These are phyloP conservation scores for Aspergillus pseudonomiae DNA, from an alignment of 2,329 filamentous ascomycete species.

Conservation along the genomic window DNA sequence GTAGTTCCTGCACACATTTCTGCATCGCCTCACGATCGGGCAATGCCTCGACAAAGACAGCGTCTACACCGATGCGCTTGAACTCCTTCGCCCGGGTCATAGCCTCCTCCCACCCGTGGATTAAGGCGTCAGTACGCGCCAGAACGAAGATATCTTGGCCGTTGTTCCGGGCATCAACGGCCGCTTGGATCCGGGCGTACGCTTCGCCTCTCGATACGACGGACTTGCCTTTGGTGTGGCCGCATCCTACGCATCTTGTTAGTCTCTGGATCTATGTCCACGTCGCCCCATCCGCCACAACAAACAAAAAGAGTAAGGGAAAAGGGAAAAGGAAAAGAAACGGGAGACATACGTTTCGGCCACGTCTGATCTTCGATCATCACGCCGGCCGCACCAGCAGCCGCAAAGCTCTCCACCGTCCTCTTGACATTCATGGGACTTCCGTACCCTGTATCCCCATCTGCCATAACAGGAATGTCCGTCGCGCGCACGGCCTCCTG, in stretches of 20 bases:
- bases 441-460: conserved; percentile 54
- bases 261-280: too few relatives aligned
- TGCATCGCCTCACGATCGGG: conserved; percentile 49
- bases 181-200: conserved; percentile 51
- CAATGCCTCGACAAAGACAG: conserved; percentile 51
- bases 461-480: conserved; percentile 47
- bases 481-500: conserved; percentile 46
- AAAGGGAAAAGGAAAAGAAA: neutral
- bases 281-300: too few relatives aligned
- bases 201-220: conserved; percentile 52
- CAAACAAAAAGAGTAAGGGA: neutral
- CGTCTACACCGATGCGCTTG: conserved; percentile 49
- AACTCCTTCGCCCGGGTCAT: conserved; percentile 46
- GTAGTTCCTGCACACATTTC: conserved; percentile 40
- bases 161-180: conserved; percentile 50
- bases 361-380: conserved; percentile 55
- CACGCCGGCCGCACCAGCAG: conserved; percentile 42
- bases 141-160: conserved; percentile 52
- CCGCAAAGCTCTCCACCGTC: conserved; percentile 49
- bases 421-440: conserved; percentile 52
- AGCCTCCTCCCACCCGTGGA: conserved; percentile 49
- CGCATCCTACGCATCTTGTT: conserved; percentile 36
- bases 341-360: conserved; percentile 46
- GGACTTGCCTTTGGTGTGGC: conserved; percentile 51
- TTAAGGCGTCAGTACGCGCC: conserved; percentile 48